Evolutionary conservation across 2,329 filamentous ascomycete species (phyloP), one percentile per base, ranked within the genome.

Genomic region (Plectosphaerella cucumerina): DNA sequence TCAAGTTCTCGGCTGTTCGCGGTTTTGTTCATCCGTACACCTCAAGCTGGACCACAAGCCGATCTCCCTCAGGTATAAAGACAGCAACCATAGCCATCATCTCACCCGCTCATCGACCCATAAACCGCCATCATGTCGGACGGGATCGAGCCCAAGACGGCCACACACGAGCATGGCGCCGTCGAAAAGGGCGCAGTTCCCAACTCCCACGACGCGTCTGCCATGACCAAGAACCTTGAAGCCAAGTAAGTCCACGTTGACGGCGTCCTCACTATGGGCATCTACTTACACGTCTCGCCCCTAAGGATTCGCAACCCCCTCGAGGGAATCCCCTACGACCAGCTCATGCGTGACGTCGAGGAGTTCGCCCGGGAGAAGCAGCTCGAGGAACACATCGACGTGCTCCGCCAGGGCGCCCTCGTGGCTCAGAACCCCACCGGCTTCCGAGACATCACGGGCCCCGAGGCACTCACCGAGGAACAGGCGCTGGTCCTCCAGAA

Each of bases 401-500:
- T 86, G 15, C 74, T 91, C 48, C 74, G 79, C 48, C 86, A 85
- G 59, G 89, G 87, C 33, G 89, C 88, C 4, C 74, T 93, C 11
- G 79, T 91, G 17, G 89, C 89, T 3, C 86, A 89, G 64, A 82
- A 86, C 58, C 87, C 87, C 0, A 70, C 71, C 9, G 73, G 75
- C 26, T 88, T 72, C 63, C 85, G 89, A 51, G 71, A 76, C 33
- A 75, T 90, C 39, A 68, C 65, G 4, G 77, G 79, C 56, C 70
- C 80, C 49, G 70, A 80, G 47, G 78, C 81, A 11, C 75, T 92
- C 2, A 70, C 75, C 50, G 75, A 84, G 15, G 71, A 73, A 1
- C 86, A 88, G 61, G 79, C 84, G 52, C 70, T 75, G 18, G 75
- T 73, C 12, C 74, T 93, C 17, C 72, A 72, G 39, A 72, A 84